These are phyloP conservation scores for Tilletia setariae DNA, from an alignment of 1,284 basidiomycete species.

Conservation along the genomic window DNA sequence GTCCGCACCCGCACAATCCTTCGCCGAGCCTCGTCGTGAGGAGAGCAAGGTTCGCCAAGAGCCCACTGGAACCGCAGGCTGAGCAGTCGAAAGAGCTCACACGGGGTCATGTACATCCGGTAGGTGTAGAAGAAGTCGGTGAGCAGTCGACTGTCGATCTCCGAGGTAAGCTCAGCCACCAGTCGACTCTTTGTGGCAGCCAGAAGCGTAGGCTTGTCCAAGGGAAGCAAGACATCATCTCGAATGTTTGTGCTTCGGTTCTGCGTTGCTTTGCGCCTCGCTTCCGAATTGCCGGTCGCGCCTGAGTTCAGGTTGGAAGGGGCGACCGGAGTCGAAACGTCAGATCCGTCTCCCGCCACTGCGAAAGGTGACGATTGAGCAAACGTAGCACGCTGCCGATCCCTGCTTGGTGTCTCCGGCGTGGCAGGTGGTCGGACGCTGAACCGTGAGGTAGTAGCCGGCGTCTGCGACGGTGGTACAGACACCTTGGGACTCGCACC, in stretches of 20 bases:
- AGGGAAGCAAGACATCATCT: conserved; percentile 16
- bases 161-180: conserved; percentile 47
- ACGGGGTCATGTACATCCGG: conserved; percentile 35
- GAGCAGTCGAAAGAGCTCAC: conserved; percentile 37
- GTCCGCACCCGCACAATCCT: conserved; percentile 46
- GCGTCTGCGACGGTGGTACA: too few species aligned
- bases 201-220: conserved; percentile 27
- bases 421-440: neutral
- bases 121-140: conserved; percentile 49
- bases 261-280: neutral
- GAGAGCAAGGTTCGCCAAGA: conserved; percentile 25
- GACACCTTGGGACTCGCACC: neutral
- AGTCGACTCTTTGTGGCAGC: conserved; percentile 39
- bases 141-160: conserved; percentile 39
- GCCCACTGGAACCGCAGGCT: conserved; percentile 47
- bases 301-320: neutral
- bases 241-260: conserved; percentile 6
- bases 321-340: neutral
- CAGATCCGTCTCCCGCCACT: neutral
- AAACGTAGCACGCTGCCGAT: conserved; percentile 16
- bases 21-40: conserved; percentile 37
- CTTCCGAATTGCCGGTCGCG: too few species aligned
- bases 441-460: neutral
- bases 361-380: conserved; percentile 13
- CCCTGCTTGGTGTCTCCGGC: neutral